These are phyloP conservation scores for Saccharomycopsis selenospora DNA, from an alignment of 805 yeast species.

Conservation along the genomic window DNA sequence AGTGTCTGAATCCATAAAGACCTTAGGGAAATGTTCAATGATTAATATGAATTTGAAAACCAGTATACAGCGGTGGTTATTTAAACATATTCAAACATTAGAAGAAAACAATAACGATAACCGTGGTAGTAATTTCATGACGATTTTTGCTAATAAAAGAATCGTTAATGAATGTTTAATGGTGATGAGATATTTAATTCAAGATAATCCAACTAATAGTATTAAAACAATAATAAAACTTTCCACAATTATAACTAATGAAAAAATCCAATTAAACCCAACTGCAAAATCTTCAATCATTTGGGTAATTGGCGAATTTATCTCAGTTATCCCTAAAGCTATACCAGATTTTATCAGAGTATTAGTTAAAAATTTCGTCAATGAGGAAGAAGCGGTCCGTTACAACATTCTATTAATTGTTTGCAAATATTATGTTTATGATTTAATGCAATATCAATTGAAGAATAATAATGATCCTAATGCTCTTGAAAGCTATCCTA, in stretches of 20 bases:
- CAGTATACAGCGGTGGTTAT: constrained; percentile 58
- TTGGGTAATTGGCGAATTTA: constrained; percentile 88
- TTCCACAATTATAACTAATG: constrained; percentile 29
- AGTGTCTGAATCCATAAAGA: constrained; percentile 46
- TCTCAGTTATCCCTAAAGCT: constrained; percentile 37
- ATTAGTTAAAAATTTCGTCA: constrained; percentile 44
- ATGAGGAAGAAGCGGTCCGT: constrained; percentile 52
- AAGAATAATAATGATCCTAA: constrained; percentile 22
- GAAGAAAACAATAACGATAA: constrained; percentile 21
- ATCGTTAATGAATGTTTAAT: constrained; percentile 61
- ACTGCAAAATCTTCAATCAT: constrained; percentile 74
- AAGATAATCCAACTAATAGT: constrained; percentile 48
- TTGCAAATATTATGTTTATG: constrained; percentile 60
- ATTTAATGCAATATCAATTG: constrained; percentile 37
- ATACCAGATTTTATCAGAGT: constrained; percentile 73
- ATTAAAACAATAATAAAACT: constrained; percentile 49
- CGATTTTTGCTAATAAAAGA: constrained; percentile 20
- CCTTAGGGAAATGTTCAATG: constrained; percentile 56
- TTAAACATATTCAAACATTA: constrained; percentile 36
- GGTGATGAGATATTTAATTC: constrained; percentile 66
- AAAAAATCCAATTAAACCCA: constrained; percentile 26
- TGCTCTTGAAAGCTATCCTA: constrained; percentile 25
- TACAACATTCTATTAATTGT: constrained; percentile 66
- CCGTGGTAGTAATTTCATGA: constrained; percentile 5
- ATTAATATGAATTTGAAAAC: constrained; percentile 41